These are phyloP conservation scores for Guyanaporus albipodus DNA, from an alignment of 768 basidiomycete genomes.

Conservation along the genomic window DNA sequence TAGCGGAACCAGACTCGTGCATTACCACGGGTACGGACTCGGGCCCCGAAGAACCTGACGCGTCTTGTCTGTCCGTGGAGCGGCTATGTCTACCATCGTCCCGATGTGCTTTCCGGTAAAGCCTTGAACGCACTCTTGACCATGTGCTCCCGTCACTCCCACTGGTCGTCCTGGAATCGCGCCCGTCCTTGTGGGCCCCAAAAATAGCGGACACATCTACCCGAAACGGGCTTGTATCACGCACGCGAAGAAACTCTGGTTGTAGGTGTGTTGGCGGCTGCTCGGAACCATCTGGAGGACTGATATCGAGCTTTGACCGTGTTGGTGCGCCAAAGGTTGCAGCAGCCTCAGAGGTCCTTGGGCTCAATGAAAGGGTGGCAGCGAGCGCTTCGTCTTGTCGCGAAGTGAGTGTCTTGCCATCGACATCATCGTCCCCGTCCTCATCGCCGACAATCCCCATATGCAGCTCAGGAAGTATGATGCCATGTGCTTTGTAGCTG, in stretches of 20 bases:
- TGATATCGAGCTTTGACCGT: slow-evolving; percentile 3
- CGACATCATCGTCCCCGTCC: slow-evolving; percentile 25
- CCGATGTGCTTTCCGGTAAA: slow-evolving; percentile 30
- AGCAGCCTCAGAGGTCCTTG: slow-evolving; percentile 37
- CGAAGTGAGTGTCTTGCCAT: slow-evolving; percentile 30
- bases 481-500: slow-evolving; percentile 4
- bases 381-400: slow-evolving; percentile 35
- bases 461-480: slow-evolving; percentile 23
- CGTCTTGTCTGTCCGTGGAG: slow-evolving; percentile 16
- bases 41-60: slow-evolving; percentile 23
- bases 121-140: slow-evolving; percentile 29
- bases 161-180: slow-evolving; percentile 22
- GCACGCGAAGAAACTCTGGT: slow-evolving; percentile 34
- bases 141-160: slow-evolving; percentile 26
- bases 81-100: slow-evolving; percentile 26
- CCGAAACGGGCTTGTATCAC: slow-evolving; percentile 44
- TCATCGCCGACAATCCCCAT: slow-evolving; percentile 18
- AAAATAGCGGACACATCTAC: slow-evolving; percentile 38
- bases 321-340: not conserved
- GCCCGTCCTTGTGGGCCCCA: slow-evolving; percentile 12
- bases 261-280: slow-evolving; percentile 1
- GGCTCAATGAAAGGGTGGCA: slow-evolving; percentile 43
- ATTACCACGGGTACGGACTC: slow-evolving; percentile 31
- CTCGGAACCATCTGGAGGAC: slow-evolving; percentile 5
- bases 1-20: slow-evolving; percentile 20